phyloP scores from a whole-genome alignment of 192 early-diverging fungal species.

The Entrophospora sp. region DNA sequence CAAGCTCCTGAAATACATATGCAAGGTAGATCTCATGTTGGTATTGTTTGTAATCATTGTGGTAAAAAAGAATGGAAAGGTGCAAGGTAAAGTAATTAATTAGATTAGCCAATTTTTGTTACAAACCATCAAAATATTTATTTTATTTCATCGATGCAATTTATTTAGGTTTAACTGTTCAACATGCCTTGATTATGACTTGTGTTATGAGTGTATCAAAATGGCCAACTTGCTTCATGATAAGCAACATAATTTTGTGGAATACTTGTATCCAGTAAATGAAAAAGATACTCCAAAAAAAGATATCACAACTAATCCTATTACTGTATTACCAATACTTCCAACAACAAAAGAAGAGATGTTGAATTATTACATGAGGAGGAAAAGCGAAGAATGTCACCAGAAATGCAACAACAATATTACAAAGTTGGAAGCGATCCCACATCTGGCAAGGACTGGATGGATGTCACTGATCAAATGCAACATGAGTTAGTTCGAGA shows the following conservation, averaged over 20 bases:
- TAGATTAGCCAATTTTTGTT: not conserved
- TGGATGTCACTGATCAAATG: constrained; percentile 14
- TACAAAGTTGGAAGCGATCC: constrained; percentile 2
- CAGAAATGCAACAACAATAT: constrained; percentile 15
- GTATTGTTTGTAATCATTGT: constrained; percentile 13
- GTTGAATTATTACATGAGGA: not conserved
- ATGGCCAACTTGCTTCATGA: constrained; percentile 10
- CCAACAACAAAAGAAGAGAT: constrained; percentile 11
- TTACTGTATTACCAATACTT: constrained; percentile 6
- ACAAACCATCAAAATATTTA: not conserved
- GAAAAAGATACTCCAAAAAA: not conserved
- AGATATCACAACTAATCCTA: not conserved
- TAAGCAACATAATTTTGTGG: not conserved
- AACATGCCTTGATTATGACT: constrained; percentile 11
- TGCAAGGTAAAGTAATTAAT: constrained; percentile 12
- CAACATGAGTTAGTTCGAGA: constrained; percentile 11
- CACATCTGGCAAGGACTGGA: constrained; percentile 8
- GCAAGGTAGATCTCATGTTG: not conserved
- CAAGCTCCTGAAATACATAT: not conserved
- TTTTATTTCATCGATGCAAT: not conserved
- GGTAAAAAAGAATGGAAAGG: constrained; percentile 8
- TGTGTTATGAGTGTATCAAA: constrained; percentile 1
- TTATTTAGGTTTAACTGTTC: not conserved
- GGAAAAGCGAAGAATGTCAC: constrained; percentile 1
- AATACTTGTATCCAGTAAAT: not conserved